A percentile compares a stretch with the other conserved stretches of the same genome.
Evolutionary conservation across 495 filamentous ascomycete genomes (phyloP).

Genomic region (Durotheca rogersii): DNA sequence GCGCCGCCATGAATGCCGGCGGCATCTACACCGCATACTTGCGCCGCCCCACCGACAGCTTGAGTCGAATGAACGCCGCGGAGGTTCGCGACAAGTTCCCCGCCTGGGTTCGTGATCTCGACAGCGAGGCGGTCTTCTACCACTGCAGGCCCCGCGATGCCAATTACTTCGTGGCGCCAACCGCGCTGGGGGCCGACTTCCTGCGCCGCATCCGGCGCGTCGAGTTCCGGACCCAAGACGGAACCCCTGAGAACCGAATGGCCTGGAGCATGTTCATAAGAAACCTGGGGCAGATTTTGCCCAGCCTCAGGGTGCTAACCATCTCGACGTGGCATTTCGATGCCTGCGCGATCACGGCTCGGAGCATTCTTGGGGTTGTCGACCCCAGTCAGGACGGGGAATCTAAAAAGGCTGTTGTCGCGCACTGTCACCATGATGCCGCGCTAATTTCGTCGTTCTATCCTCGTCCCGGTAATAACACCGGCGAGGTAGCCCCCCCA

Average conservation of each 20-base stretch:
- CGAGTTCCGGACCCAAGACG: not conserved
- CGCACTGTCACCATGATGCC: not conserved
- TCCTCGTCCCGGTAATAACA: no score
- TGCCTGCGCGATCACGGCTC: not conserved
- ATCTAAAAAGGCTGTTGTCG: no score
- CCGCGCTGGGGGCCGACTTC: no score
- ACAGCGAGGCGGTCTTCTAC: no score
- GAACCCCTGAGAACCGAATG: not conserved
- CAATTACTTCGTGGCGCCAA: no score
- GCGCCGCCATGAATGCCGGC: no score
- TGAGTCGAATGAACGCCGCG: no score
- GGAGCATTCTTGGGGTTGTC: not conserved
- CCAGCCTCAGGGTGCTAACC: not conserved
- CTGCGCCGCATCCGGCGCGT: not conserved
- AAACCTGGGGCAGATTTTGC: not conserved
- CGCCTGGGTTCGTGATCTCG: no score
- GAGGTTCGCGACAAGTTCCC: no score
- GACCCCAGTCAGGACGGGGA: not conserved
- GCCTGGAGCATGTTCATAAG: not conserved
- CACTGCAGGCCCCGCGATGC: not conserved
- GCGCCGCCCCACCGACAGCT: no score
- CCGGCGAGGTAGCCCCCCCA: no score
- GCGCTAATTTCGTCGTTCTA: not conserved
- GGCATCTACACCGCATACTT: no score
- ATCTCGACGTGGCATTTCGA: not conserved